Conservation (phyloP, 2,329 filamentous ascomycete species). For the Microcyclospora pomicola region DNA sequence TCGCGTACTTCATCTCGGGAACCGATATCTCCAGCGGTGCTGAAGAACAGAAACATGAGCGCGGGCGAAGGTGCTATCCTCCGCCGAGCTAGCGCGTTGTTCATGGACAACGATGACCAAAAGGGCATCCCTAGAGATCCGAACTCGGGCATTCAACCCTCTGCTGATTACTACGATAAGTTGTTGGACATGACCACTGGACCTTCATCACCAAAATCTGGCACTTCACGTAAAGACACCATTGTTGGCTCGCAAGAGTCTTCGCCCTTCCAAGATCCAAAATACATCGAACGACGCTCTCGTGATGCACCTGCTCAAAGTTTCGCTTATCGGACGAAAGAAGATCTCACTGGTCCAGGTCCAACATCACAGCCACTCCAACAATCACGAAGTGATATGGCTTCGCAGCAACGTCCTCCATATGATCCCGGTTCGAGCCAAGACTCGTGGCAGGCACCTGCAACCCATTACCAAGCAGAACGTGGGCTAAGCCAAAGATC, state of each 20-base stretch:
- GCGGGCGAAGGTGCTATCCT: slow-evolving; percentile 19
- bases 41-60: slow-evolving; percentile 15
- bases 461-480: too few species aligned
- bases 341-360: too few species aligned
- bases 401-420: not conserved
- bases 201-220: too few species aligned
- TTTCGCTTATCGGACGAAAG: too few species aligned
- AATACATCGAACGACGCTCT: slow-evolving; percentile 14
- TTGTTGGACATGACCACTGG: not conserved
- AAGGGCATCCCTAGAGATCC: slow-evolving; percentile 6
- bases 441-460: slow-evolving; percentile 1
- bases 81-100: slow-evolving; percentile 19
- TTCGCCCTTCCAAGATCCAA: slow-evolving; percentile 5
- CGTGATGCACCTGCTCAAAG: slow-evolving; percentile 4
- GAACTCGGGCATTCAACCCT: slow-evolving; percentile 5
- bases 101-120: slow-evolving; percentile 12
- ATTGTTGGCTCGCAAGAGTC: slow-evolving; percentile 1
- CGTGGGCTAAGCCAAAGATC: too few species aligned
- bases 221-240: too few species aligned
- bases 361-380: slow-evolving; percentile 1
- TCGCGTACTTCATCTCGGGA: too few species aligned
- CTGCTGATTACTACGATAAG: slow-evolving; percentile 6
- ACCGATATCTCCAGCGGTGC: slow-evolving; percentile 8
- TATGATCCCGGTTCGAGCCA: slow-evolving; percentile 5
- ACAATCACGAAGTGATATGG: not conserved